Percentiles rank a stretch among this genome's conserved stretches.
phyloP scores from a whole-genome alignment of 805 yeast genomes.

The Candida coleopterorum region DNA sequence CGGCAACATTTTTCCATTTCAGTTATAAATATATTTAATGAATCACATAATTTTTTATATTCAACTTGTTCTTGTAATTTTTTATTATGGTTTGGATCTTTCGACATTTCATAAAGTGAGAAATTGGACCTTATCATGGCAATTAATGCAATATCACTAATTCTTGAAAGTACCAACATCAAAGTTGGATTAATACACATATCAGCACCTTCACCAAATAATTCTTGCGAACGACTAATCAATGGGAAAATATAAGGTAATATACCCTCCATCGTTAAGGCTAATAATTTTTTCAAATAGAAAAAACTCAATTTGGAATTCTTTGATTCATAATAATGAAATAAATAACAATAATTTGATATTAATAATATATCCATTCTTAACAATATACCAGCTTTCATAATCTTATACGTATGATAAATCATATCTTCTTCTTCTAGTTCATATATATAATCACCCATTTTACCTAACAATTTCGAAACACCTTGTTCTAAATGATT shows the following conservation, averaged over 20 bases:
- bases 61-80: slow-evolving; percentile 6
- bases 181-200: slow-evolving; percentile 37
- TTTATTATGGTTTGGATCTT: slow-evolving; percentile 7
- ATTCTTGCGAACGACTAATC: slow-evolving; percentile 23
- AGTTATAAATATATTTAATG: slow-evolving; percentile 8
- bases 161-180: slow-evolving; percentile 22
- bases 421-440: slow-evolving; percentile 15
- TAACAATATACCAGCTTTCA: slow-evolving; percentile 18
- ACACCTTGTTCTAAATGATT: slow-evolving; percentile 36
- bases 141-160: slow-evolving; percentile 20
- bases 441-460: slow-evolving; percentile 28
- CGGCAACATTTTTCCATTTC: slow-evolving; percentile 10
- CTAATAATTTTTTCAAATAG: slow-evolving; percentile 26
- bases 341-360: slow-evolving; percentile 29
- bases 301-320: slow-evolving; percentile 27
- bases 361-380: slow-evolving; percentile 22
- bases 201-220: slow-evolving; percentile 42
- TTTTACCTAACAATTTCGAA: slow-evolving; percentile 23
- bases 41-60: slow-evolving; percentile 7
- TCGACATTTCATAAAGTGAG: slow-evolving; percentile 11
- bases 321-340: slow-evolving; percentile 33
- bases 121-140: slow-evolving; percentile 19
- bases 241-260: slow-evolving; percentile 29
- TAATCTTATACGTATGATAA: slow-evolving; percentile 8
- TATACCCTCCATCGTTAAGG: slow-evolving; percentile 24